Evolutionary conservation across 78 protist genomes (phyloP).

Genomic region (Dictyostelium brefeldianum): DNA sequence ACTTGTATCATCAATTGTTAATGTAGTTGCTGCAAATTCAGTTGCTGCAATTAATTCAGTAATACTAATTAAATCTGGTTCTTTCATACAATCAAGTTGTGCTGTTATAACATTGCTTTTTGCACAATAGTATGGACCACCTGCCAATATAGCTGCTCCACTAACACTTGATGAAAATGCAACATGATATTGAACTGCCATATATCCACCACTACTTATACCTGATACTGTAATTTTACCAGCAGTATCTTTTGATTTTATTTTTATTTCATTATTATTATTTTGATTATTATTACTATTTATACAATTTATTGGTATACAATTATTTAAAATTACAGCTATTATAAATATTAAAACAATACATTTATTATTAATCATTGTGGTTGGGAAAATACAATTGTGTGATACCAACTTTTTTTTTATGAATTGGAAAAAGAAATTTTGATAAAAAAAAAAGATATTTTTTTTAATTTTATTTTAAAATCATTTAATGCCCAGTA

Average conservation of each 20-base stretch:
- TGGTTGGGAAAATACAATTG: no score
- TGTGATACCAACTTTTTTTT: no score
- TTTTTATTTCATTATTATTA: not conserved
- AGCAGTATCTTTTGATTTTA: not conserved
- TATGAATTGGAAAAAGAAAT: not conserved
- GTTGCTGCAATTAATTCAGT: constrained; percentile 62
- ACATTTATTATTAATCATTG: not conserved
- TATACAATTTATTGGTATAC: not conserved
- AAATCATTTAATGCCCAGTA: no score
- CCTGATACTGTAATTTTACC: constrained; percentile 49
- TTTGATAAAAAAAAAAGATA: not conserved
- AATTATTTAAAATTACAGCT: not conserved
- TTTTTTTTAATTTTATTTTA: no score
- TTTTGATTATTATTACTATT: not conserved
- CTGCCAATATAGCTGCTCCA: constrained; percentile 67
- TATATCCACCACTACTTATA: constrained; percentile 70
- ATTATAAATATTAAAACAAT: not conserved
- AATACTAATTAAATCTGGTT: constrained; percentile 56
- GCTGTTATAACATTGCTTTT: constrained; percentile 51
- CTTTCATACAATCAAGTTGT: constrained; percentile 56
- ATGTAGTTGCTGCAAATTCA: constrained; percentile 30
- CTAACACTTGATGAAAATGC: constrained; percentile 33
- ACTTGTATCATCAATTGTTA: constrained; percentile 75
- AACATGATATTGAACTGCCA: constrained; percentile 78
- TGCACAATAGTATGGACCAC: constrained; percentile 78